phyloP scores from a whole-genome alignment of 1,284 basidiomycete species.

The Lignosus rhinocerotis region DNA sequence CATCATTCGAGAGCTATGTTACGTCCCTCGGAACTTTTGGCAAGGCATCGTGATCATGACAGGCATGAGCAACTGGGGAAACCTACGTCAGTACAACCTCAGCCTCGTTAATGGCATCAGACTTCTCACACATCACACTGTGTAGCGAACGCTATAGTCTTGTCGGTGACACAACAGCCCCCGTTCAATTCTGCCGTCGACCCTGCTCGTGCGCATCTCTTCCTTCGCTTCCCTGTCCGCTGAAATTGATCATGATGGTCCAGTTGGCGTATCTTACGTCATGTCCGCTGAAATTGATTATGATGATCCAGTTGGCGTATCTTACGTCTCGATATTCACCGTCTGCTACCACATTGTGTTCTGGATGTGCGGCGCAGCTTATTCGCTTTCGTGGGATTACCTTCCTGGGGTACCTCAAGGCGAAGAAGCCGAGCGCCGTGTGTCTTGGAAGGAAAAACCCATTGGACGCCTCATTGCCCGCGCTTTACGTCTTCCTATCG shows the following conservation, averaged over 20 bases:
- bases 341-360: conserved; percentile 41
- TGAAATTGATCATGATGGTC: neutral
- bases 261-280: conserved; percentile 43
- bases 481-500: neutral
- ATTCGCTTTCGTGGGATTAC: conserved; percentile 43
- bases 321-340: conserved; percentile 43
- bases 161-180: conserved; percentile 43
- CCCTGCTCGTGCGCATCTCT: conserved; percentile 36
- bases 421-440: conserved; percentile 35
- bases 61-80: conserved; percentile 52
- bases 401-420: conserved; percentile 39
- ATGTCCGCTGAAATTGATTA: neutral
- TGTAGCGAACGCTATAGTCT: conserved; percentile 47
- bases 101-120: neutral
- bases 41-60: conserved; percentile 41
- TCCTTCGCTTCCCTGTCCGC: neutral
- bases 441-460: conserved; percentile 40
- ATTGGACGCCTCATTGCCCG: conserved; percentile 27
- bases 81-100: conserved; percentile 33
- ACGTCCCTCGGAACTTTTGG: conserved; percentile 44
- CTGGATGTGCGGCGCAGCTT: conserved; percentile 40
- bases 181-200: conserved; percentile 49
- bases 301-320: conserved; percentile 36
- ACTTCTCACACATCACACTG: neutral
- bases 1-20: conserved; percentile 42